Base-by-base conservation (phyloP, 2,329 filamentous ascomycete species). In the Stachybotrys echinatus region DNA sequence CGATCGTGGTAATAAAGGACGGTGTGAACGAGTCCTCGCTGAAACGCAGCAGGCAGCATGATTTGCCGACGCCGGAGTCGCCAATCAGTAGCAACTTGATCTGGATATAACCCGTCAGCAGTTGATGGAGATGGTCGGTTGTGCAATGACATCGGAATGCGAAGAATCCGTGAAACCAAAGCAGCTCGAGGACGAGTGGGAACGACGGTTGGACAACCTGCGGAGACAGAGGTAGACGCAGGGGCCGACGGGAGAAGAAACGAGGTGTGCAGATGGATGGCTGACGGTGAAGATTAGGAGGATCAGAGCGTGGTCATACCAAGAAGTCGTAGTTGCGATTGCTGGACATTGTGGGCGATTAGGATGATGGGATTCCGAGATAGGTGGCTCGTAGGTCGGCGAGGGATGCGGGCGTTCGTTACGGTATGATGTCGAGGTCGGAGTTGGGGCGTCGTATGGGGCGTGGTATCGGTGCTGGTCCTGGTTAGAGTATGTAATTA, bases 291-390 rank as follows among this genome's bases (percentile, higher is more conserved):
- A 5, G 27, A 8, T 14, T 8, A 14, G 27, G 38, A n/a, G 19
- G 18, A 40, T 40, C 38, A 18, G 38, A n/a, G 38, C 55, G 20
- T 12, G 12, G 20, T 34, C 85, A 67, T 85, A 97, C 92, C 74
- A 99, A 81, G 74, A 97, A 97, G 74, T 99, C 94, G 75, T 99
- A 99, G 79, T 99, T 99, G 74, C 94, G 85, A 79, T 92, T 95
- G 72, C 89, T 90, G 65, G 94, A 92, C 94, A 99, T 99, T 62
- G 67, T 79, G 71, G 62, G 57, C 57, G 57, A 50, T 50, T 51
- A 51, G 45, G 54, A 44, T 42, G 56, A 34, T 8, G 5, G 46
- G 27, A 34, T 34, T 34, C 27, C 27, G 14, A 14, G 27, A 34
- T 34, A 34, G 27, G 27, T 8, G n/a, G n/a, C n/a, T n/a, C n/a